These are phyloP conservation scores for Lippia alba DNA, from an alignment of 305 asterid genomes.

Conservation along the genomic window DNA sequence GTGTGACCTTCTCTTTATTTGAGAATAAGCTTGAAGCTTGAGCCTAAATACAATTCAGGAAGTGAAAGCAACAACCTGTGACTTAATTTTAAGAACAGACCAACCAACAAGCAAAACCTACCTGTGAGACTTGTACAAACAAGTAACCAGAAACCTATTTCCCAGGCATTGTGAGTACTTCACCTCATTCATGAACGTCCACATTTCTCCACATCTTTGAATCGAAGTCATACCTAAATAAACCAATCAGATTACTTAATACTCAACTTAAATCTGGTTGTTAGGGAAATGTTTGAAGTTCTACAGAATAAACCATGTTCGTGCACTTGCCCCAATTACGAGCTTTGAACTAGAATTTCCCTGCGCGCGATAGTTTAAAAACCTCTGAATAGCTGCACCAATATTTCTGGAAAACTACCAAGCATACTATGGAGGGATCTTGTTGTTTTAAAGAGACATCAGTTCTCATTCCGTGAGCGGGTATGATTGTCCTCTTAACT, in stretches of 20 bases:
- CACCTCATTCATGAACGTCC: not conserved
- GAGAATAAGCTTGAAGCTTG: not conserved
- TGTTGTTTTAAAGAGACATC: too few species aligned
- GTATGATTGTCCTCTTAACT: conserved; percentile 7
- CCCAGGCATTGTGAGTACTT: not conserved
- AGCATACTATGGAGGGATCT: too few species aligned
- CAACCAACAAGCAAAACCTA: conserved; percentile 4
- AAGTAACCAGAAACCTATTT: conserved; percentile 3
- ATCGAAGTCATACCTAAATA: not conserved
- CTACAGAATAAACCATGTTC: too few species aligned
- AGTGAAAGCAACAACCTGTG: conserved; percentile 1
- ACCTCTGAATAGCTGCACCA: too few species aligned
- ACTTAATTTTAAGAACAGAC: not conserved
- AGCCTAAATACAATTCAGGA: not conserved
- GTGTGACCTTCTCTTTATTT: too few species aligned
- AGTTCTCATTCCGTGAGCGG: too few species aligned
- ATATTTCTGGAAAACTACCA: too few species aligned
- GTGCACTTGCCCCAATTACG: too few species aligned
- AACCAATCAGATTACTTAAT: too few species aligned
- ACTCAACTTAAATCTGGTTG: not conserved
- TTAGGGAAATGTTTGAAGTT: too few species aligned
- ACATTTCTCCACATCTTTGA: not conserved
- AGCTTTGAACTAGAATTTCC: too few species aligned
- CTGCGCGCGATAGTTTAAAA: too few species aligned
- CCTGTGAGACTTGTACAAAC: conserved; percentile 9